phyloP scores from a whole-genome alignment of 495 filamentous ascomycete genomes.

The Neurospora intermedia region DNA sequence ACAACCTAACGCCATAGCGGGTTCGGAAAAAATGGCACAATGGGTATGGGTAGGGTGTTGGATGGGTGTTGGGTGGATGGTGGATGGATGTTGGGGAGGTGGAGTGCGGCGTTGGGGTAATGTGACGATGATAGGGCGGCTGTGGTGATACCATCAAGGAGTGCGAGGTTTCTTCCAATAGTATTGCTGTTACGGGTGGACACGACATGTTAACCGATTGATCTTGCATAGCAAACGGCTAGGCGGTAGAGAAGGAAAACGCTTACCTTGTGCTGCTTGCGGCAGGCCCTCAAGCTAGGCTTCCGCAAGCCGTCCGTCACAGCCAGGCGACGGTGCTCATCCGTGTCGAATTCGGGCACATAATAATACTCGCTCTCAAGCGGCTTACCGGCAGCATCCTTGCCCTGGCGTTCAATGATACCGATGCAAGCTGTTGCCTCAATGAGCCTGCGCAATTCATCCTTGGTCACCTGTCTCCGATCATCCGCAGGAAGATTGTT shows the following conservation, averaged over 20 bases:
- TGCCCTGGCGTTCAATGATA: constrained; percentile 80
- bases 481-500: constrained; percentile 67
- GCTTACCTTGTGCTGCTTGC: constrained; percentile 92
- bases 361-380: constrained; percentile 98
- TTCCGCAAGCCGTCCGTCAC: constrained; percentile 79
- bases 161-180: constrained; percentile 74
- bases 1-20: neutral
- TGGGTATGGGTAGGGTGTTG: neutral
- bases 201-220: constrained; percentile 13
- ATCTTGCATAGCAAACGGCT: constrained; percentile 2
- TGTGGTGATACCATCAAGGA: constrained; percentile 23
- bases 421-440: constrained; percentile 68
- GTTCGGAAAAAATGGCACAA: neutral
- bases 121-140: neutral
- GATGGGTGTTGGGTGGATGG: neutral
- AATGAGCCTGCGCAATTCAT: constrained; percentile 58
- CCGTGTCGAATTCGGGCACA: constrained; percentile 77
- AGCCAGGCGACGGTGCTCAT: constrained; percentile 67
- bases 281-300: constrained; percentile 74
- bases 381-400: constrained; percentile 88
- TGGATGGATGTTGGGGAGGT: neutral
- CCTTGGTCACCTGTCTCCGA: constrained; percentile 43
- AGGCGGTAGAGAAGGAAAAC: constrained; percentile 8
- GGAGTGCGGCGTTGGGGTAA: neutral
- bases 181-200: constrained; percentile 58